A percentile compares a stretch with the other conserved stretches of the same genome.
Conservation (phyloP, 495 filamentous ascomycete species). For the Penicillium parvum region DNA sequence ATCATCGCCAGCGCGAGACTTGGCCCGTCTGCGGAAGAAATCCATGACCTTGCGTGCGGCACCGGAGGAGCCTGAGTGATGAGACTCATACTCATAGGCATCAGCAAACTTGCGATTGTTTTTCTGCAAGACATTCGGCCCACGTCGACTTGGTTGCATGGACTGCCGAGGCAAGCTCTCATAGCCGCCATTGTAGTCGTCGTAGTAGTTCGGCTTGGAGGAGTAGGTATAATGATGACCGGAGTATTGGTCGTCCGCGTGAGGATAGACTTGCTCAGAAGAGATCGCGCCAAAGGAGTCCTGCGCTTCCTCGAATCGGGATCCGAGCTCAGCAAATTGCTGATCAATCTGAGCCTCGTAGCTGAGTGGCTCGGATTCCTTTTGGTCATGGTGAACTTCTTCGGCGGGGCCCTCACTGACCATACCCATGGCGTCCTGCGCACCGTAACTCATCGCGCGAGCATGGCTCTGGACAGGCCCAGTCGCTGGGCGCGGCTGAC, state of each 20-base stretch:
- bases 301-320: slow-evolving; percentile 30
- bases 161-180: slow-evolving; percentile 41
- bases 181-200: slow-evolving; percentile 36
- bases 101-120: slow-evolving; percentile 80
- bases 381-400: slow-evolving; percentile 15
- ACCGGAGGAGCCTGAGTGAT: slow-evolving; percentile 76
- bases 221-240: slow-evolving; percentile 35
- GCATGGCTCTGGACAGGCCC: slow-evolving; percentile 23
- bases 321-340: slow-evolving; percentile 42
- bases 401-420: slow-evolving; percentile 32
- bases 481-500: slow-evolving; percentile 34
- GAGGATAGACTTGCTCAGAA: slow-evolving; percentile 33
- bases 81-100: slow-evolving; percentile 76
- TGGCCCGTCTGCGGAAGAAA: slow-evolving; percentile 86
- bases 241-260: slow-evolving; percentile 35
- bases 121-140: slow-evolving; percentile 67
- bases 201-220: slow-evolving; percentile 44
- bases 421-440: slow-evolving; percentile 33
- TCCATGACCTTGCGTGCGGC: slow-evolving; percentile 94
- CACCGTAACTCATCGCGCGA: slow-evolving; percentile 35
- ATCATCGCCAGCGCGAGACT: slow-evolving; percentile 62
- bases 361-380: slow-evolving; percentile 31
- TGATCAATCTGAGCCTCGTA: slow-evolving; percentile 44
- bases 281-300: slow-evolving; percentile 29
- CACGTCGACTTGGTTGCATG: slow-evolving; percentile 41